Evolutionary conservation across 2,329 filamentous ascomycete genomes (phyloP).

Genomic region (Triangularia verruculosa): DNA sequence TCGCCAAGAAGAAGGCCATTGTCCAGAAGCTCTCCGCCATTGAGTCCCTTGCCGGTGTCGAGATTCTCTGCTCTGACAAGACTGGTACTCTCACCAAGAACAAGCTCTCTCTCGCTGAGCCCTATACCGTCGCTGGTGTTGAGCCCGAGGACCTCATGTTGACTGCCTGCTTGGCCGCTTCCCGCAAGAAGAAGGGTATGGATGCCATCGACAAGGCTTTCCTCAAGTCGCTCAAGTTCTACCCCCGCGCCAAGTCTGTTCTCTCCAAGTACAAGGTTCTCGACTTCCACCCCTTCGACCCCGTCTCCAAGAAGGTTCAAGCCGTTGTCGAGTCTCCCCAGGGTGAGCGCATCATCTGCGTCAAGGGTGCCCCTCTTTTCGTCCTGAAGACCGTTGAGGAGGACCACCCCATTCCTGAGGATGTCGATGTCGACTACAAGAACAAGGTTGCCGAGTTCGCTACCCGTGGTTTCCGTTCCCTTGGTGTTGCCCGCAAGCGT

Average conservation of each 20-base stretch:
- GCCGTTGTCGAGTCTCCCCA: conserved; percentile 79
- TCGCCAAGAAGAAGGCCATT: conserved; percentile 89
- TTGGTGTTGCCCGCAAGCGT: conserved; percentile 89
- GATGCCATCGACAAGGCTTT: conserved; percentile 95
- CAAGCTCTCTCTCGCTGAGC: conserved; percentile 83
- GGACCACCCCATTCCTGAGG: conserved; percentile 74
- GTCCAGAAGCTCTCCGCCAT: conserved; percentile 91
- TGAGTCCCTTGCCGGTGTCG: conserved; percentile 86
- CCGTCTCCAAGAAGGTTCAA: conserved; percentile 88
- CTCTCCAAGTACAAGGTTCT: conserved; percentile 82
- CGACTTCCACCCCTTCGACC: conserved; percentile 85
- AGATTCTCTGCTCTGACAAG: conserved; percentile 94
- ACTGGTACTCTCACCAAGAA: conserved; percentile 92
- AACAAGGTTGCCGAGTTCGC: conserved; percentile 91
- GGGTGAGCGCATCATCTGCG: conserved; percentile 81
- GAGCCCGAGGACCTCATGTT: conserved; percentile 88
- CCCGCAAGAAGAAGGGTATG: conserved; percentile 93
- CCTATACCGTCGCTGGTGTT: conserved; percentile 77
- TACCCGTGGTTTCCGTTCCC: conserved; percentile 88
- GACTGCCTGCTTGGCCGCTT: conserved; percentile 84
- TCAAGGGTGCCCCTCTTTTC: conserved; percentile 87
- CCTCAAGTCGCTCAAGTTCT: conserved; percentile 78
- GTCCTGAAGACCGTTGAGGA: conserved; percentile 85
- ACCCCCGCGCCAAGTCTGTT: conserved; percentile 76
- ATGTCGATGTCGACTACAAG: conserved; percentile 80